Evolutionary conservation across 768 basidiomycete species (phyloP), one percentile per base, ranked within the genome.

Genomic region (Favolaschia claudopus): DNA sequence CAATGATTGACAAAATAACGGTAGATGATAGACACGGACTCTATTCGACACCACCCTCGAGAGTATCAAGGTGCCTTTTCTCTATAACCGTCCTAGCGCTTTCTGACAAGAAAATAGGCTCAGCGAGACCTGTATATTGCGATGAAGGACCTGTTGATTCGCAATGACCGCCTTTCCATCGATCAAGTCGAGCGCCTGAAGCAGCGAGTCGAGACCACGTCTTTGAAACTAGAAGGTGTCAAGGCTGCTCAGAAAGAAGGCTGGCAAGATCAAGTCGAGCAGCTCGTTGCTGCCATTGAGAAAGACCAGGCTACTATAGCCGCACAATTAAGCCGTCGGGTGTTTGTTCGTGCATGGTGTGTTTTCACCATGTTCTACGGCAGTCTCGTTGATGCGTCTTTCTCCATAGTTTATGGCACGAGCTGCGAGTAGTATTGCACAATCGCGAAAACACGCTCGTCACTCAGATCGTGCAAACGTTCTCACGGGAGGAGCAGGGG

Each of bases 391-490:
- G 58, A 66, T 32, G 58, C 3, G 61, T 51, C 32, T 40, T 33
- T 38, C 46, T 43, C 9, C 43, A 28, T 65, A 95, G 95, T 64
- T 85, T 97, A 84, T 98, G 95, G 95, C 92, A 96, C 67, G 95
- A 98, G 72, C 80, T 96, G n/a, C 87, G 93, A 22, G 92, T 95
- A 17, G 89, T 98, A 33, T 77, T 96, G 40, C 95, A 97, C 73
- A 95, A 96, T 63, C 82, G 91, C 52, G 95, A 97, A 76, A 93
- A 94, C 64, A 82, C 91, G 0, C 81, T 96, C 32, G 74, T 96
- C 25, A 90, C 91, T 0, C 80, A 89, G 60, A 78, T 89, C 2
- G 86, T 89, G 58, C 87, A 92, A 71, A 75, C 77, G 1, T 92
- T 95, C 71, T 87, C 88, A 3, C 81, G 80, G 48, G 91, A 92